A percentile compares a stretch with the other conserved stretches of the same genome.
These are phyloP conservation scores for Barnettozyma salicaria DNA, from an alignment of 805 yeast genomes.

Conservation along the genomic window DNA sequence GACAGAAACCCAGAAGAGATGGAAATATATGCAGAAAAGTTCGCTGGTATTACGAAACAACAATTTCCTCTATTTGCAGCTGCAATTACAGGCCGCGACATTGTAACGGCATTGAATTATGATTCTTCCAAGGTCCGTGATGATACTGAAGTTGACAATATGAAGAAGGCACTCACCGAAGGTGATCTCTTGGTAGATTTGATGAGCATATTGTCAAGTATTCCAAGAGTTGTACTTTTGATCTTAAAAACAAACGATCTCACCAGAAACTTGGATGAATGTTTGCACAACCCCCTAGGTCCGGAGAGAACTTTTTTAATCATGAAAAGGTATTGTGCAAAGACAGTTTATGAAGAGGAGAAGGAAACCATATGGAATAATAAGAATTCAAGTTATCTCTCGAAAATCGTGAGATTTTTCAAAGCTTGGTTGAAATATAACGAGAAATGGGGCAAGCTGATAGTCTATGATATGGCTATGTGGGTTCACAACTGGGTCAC, in stretches of 20 bases:
- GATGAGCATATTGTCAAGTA: conserved; percentile 68
- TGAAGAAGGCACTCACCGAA: conserved; percentile 58
- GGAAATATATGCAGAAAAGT: conserved; percentile 65
- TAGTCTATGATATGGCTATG: conserved; percentile 18
- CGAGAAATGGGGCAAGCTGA: conserved; percentile 14
- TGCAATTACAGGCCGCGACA: conserved; percentile 92
- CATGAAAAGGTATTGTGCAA: conserved; percentile 86
- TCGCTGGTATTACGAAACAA: conserved; percentile 72
- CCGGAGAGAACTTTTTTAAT: conserved; percentile 83
- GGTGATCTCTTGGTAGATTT: conserved; percentile 64
- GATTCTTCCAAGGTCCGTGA: conserved; percentile 52
- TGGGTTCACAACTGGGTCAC: conserved; percentile 13
- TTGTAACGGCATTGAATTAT: conserved; percentile 62
- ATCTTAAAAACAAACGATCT: conserved; percentile 92
- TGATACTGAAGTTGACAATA: conserved; percentile 56
- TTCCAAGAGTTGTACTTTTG: conserved; percentile 82
- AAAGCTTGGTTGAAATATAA: conserved; percentile 17
- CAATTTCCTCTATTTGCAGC: conserved; percentile 84
- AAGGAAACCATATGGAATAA: conserved; percentile 29
- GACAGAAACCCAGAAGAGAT: conserved; percentile 62
- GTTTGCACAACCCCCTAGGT: conserved; percentile 75
- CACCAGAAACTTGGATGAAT: conserved; percentile 83
- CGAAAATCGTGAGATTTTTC: conserved; percentile 25
- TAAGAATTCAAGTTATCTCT: background rate
- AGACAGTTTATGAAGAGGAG: conserved; percentile 66